Evolutionary conservation across 371 early-diverging fungal species (phyloP).

Genomic region (Actinomucor elegans): DNA sequence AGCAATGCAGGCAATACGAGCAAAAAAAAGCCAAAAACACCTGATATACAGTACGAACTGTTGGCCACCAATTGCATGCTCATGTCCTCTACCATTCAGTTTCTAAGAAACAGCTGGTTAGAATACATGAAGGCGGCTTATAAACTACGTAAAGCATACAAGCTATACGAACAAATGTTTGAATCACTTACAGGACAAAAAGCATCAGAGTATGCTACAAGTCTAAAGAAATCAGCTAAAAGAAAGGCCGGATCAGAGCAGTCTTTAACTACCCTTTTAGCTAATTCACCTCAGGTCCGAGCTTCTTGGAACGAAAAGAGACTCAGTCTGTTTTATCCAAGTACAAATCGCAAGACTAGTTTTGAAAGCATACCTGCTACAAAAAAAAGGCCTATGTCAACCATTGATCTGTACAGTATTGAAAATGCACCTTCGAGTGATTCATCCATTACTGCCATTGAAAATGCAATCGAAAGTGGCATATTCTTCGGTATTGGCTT

Average conservation of each 20-base stretch:
- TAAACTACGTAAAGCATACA: constrained; percentile 46
- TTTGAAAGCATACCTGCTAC: not conserved
- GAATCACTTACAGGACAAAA: constrained; percentile 39
- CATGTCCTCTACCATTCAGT: constrained; percentile 50
- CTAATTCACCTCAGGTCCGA: constrained; percentile 7
- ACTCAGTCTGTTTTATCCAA: constrained; percentile 22
- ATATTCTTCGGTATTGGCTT: constrained; percentile 48
- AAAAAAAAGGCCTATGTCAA: constrained; percentile 6
- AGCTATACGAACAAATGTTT: constrained; percentile 50
- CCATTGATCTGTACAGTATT: not conserved
- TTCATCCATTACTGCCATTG: constrained; percentile 5
- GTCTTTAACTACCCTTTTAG: not conserved
- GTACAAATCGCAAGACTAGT: not conserved
- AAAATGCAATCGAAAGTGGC: constrained; percentile 40
- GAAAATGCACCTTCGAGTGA: not conserved
- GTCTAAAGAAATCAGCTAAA: constrained; percentile 9
- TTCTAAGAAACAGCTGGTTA: constrained; percentile 45
- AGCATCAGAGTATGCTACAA: constrained; percentile 39
- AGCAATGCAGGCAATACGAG: not conserved
- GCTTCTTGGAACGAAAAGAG: constrained; percentile 28
- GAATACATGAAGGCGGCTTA: constrained; percentile 54
- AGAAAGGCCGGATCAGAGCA: constrained; percentile 4
- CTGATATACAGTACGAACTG: constrained; percentile 38
- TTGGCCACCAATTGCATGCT: constrained; percentile 46
- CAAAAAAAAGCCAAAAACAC: not conserved